Percentiles rank a stretch among this genome's conserved stretches.
phyloP scores from a whole-genome alignment of 106 monocot genomes.

The Allium cepa region DNA sequence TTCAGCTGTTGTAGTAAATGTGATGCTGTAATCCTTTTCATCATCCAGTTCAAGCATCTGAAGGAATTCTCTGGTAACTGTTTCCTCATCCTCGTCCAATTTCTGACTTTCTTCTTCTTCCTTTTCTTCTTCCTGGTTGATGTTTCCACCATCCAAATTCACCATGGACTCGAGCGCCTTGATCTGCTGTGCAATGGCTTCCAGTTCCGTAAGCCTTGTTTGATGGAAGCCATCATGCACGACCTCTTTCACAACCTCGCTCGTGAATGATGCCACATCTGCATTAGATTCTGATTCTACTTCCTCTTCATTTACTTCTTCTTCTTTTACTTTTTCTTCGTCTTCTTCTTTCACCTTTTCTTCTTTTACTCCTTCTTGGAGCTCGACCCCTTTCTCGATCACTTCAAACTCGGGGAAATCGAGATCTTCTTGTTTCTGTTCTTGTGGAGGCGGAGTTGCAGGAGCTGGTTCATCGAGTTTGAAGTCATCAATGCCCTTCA shows the following conservation, averaged over 20 bases:
- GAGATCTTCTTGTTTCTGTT: conserved; percentile 14
- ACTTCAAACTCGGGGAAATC: conserved; percentile 79
- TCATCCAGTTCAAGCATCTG: conserved; percentile 64
- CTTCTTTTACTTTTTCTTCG: neutral
- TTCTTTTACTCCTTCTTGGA: conserved; percentile 11
- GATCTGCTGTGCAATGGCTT: conserved; percentile 74
- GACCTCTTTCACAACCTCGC: conserved; percentile 76
- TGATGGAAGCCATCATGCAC: conserved; percentile 41
- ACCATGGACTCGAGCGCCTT: conserved; percentile 67
- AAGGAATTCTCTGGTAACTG: conserved; percentile 71
- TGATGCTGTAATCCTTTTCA: neutral
- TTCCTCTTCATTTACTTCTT: neutral
- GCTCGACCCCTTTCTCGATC: conserved; percentile 76
- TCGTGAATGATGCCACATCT: conserved; percentile 27
- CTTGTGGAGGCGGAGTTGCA: neutral
- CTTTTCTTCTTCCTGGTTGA: neutral
- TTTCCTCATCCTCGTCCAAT: conserved; percentile 67
- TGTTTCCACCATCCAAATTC: conserved; percentile 8
- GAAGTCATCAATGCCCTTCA: conserved; percentile 76
- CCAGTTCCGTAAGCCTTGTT: conserved; percentile 51
- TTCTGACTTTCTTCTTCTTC: conserved; percentile 6
- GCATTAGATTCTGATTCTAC: conserved; percentile 14
- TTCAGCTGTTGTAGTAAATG: neutral
- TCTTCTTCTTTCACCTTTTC: neutral
- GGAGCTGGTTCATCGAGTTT: conserved; percentile 53